Evolutionary conservation across 2,329 filamentous ascomycete species (phyloP).

Genomic region (Fusarium transvaalense): DNA sequence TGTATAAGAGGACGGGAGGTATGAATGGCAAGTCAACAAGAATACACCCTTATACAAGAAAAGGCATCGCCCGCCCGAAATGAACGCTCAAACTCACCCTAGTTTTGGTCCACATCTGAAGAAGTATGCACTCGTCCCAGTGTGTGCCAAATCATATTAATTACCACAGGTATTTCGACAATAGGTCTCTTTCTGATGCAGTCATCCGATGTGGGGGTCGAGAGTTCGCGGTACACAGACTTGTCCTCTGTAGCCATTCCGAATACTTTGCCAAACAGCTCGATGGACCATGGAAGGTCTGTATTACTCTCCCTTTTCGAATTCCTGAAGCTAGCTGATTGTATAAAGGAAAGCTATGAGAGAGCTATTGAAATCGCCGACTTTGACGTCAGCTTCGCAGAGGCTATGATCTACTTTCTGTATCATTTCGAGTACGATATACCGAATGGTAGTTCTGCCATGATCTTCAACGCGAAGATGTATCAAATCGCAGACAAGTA

Average conservation of each 20-base stretch:
- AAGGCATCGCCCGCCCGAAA: neutral
- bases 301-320: accelerated
- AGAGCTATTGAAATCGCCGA: accelerated
- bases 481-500: conserved; percentile 7
- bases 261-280: conserved; percentile 8
- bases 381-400: accelerated
- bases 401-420: neutral
- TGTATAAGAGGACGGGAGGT: neutral
- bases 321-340: accelerated
- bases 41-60: neutral
- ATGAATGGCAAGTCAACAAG: neutral
- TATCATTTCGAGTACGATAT: neutral
- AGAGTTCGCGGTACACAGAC: conserved; percentile 3
- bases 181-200: neutral
- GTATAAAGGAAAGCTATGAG: neutral
- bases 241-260: neutral
- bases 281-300: neutral
- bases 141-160: accelerated
- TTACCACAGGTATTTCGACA: neutral
- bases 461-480: neutral
- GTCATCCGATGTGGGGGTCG: neutral
- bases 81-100: neutral
- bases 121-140: accelerated
- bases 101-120: neutral
- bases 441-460: accelerated